A percentile compares a stretch with the other conserved stretches of the same genome.
phyloP scores from a whole-genome alignment of 805 yeast genomes.

The Nakazawaea sp. region DNA sequence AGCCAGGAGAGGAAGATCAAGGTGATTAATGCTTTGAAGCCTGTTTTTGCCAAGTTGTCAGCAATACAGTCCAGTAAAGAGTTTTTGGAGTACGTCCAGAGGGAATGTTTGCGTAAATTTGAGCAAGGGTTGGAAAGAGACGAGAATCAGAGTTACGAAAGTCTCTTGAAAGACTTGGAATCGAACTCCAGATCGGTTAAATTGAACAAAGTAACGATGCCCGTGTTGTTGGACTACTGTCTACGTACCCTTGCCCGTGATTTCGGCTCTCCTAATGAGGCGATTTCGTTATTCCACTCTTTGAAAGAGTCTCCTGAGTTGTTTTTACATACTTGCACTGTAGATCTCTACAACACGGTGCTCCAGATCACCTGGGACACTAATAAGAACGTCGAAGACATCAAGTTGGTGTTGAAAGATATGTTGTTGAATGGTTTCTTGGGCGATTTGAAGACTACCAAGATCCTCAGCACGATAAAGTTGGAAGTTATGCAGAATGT shows the following conservation, averaged over 20 bases:
- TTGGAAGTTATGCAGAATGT: constrained; percentile 3
- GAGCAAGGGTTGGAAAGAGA: background rate
- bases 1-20: constrained; percentile 3
- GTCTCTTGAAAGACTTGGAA: background rate
- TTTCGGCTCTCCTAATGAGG: constrained; percentile 6
- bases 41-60: constrained; percentile 1
- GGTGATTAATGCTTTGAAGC: constrained; percentile 3
- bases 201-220: constrained; percentile 6
- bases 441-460: constrained; percentile 9
- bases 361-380: constrained; percentile 4
- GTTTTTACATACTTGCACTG: constrained; percentile 7
- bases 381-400: constrained; percentile 5
- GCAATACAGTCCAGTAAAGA: background rate
- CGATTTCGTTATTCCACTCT: constrained; percentile 7
- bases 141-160: constrained; percentile 1
- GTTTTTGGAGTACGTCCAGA: constrained; percentile 1
- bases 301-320: constrained; percentile 4
- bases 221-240: constrained; percentile 8
- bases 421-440: constrained; percentile 10
- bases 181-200: background rate
- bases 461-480: constrained; percentile 5
- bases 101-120: constrained; percentile 1
- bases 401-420: constrained; percentile 4
- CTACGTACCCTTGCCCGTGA: background rate
- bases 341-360: constrained; percentile 8